Base-by-base conservation (phyloP, 2,329 filamentous ascomycete genomes). In the Aspergillus ruber region DNA sequence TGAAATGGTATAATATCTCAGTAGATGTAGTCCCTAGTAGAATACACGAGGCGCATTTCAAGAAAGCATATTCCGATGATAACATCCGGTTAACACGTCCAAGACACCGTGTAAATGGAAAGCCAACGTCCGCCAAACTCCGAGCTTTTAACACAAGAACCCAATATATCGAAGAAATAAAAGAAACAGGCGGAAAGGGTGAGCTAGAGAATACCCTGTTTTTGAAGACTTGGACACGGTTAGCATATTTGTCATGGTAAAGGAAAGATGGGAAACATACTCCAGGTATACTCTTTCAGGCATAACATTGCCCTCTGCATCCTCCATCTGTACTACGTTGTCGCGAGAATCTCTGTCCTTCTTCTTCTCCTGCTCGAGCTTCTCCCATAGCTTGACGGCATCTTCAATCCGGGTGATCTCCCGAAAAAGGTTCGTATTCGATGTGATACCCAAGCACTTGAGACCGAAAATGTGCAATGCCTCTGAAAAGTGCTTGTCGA, bases 401-500 rank as follows among this genome's bases (percentile, higher is more conserved):
- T 98, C 89, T 23, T 93, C 84, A 47, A 98, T 98, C 44, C 81
- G 82, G 0, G 86, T 95, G 51, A 98, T 98, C 62, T 98, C 94
- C 44, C 93, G 77, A 76, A 96, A 98, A 13, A 98, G 75, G 23
- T 84, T 84, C 2, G 90, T 90, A 63, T 94, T 93, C 9, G 70
- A 68, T 6, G 85, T 94, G 64, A 98, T 93, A 17, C 94, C 94
- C 44, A 98, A 73, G 63, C 91, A 95, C 68, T 94, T 93, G 56
- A 98, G 73, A 1, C 93, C 93, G 64, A 95, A 93, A 43, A 97
- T 86, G 64, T 98, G 93, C 45, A 90, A 78, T 7, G 88, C 84
- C 68, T 98, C 93, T 57, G 90, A 94, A 73, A 98, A 98, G 68
- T 98, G 93, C 75, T 98, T 98, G 66, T 98, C 93, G 60, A 96